Conservation (phyloP, 2,329 filamentous ascomycete genomes). For the Emydomyces testavorans region DNA sequence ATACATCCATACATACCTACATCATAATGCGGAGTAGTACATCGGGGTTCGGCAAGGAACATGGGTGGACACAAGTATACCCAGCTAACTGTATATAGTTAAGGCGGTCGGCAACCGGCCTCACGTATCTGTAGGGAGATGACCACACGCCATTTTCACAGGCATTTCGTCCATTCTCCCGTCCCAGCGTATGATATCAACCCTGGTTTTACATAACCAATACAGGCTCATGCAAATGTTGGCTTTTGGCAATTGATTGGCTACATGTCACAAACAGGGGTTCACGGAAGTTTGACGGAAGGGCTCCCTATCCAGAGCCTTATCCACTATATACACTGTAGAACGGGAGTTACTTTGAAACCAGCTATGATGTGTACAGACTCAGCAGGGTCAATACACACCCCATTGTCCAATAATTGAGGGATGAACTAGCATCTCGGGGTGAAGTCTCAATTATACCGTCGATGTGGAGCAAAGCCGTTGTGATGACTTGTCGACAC, state of each 20-base stretch:
- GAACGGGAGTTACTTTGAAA: background rate
- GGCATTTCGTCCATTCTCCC: too few species aligned
- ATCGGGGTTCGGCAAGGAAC: too few species aligned
- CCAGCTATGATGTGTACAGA: background rate
- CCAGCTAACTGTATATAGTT: too few species aligned
- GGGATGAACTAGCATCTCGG: background rate
- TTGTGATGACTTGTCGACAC: background rate
- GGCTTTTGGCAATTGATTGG: background rate
- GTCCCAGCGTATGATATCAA: background rate
- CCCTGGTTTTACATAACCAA: background rate
- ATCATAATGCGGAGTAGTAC: too few species aligned
- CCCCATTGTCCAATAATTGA: background rate
- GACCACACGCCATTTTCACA: too few species aligned
- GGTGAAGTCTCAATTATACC: background rate
- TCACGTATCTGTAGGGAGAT: too few species aligned
- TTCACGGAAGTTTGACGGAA: background rate
- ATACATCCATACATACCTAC: too few species aligned
- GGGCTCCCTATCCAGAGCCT: background rate
- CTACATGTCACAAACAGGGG: background rate
- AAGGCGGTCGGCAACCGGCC: too few species aligned
- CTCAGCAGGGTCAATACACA: background rate
- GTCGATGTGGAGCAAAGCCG: background rate
- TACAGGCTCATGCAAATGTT: too few species aligned
- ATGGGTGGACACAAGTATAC: too few species aligned
- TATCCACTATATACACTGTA: background rate